phyloP scores from a whole-genome alignment of 1,139 yeast species.

The Blastobotrys niveus region DNA sequence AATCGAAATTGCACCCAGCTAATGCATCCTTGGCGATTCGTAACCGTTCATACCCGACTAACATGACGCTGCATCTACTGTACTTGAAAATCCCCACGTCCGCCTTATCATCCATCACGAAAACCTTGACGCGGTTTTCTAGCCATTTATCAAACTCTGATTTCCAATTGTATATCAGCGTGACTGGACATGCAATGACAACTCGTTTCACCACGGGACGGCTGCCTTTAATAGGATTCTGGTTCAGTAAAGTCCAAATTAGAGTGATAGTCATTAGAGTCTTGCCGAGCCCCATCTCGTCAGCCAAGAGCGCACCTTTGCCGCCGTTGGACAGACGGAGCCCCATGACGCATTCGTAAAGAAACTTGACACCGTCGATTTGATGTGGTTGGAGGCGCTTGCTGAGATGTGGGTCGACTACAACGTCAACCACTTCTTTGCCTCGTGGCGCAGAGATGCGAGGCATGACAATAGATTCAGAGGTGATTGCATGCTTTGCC shows the following conservation, averaged over 20 bases:
- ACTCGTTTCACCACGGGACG: constrained; percentile 49
- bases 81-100: constrained; percentile 65
- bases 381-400: constrained; percentile 72
- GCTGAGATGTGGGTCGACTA: constrained; percentile 62
- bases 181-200: constrained; percentile 85
- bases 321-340: constrained; percentile 43
- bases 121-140: constrained; percentile 46
- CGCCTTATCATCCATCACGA: constrained; percentile 33
- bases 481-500: constrained; percentile 41
- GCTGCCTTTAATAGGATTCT: constrained; percentile 49
- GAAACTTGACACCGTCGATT: constrained; percentile 69
- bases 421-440: constrained; percentile 45
- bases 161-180: constrained; percentile 83
- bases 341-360: constrained; percentile 81
- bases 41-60: constrained; percentile 83
- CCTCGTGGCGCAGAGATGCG: constrained; percentile 25
- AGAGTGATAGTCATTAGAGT: constrained; percentile 80
- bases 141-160: constrained; percentile 89
- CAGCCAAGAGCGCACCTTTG: constrained; percentile 80
- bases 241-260: constrained; percentile 78
- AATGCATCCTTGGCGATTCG: constrained; percentile 54
- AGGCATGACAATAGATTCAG: constrained; percentile 45
- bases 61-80: constrained; percentile 69
- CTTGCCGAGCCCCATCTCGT: constrained; percentile 97
- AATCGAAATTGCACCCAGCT: constrained; percentile 49